Base-by-base conservation (phyloP, 1,139 yeast genomes). In the Blastobotrys malaysiensis region DNA sequence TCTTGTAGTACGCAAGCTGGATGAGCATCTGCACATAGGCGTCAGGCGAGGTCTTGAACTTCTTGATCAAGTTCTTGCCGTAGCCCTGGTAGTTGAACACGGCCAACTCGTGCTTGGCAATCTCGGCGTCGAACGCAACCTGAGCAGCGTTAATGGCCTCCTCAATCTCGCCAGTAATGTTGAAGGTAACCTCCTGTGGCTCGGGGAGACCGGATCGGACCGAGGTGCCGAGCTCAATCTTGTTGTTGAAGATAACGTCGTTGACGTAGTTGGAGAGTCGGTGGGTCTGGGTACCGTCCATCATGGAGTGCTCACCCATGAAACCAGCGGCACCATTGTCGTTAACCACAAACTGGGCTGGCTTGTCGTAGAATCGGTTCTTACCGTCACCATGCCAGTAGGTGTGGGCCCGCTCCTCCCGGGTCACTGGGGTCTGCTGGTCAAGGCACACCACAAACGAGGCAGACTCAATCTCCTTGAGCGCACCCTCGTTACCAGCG, bases 231-330 rank as follows among this genome's bases (percentile, higher is more conserved):
- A 71, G 67, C 66, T 76, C 69, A 46, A 76, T 70, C 61, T 77
- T 70, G 59, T 77, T 62, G 64, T 82, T 78, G 60, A 70, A 60
- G 58, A 88, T 74, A 63, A 82, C 80, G 53, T 78, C 78, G 62
- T 83, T 77, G 51, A 91, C 78, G 67, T 78, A 84, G 73, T 89
- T 91, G 73, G 91, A 91, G 74, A 93, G 75, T 65, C 91, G 84
- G 65, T 88, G 84, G 43, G 97, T 93, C 65, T 97, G 97, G 19
- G 97, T 89, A 59, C 98, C 99, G 72, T 93, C 99, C 98, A 93
- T 93, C 78, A 82, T 87, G 36, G 97, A 89, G 75, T 93, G 99
- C 74, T 93, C 99, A 59, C 96, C 98, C 68, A 90, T 75, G 76
- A 90, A 91, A 1, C 97, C 98, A 19, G 97, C 88, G 62, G 83